Evolutionary conservation across 2,329 filamentous ascomycete species (phyloP), one percentile per base, ranked within the genome.

Genomic region (Lecanicillium sp.): DNA sequence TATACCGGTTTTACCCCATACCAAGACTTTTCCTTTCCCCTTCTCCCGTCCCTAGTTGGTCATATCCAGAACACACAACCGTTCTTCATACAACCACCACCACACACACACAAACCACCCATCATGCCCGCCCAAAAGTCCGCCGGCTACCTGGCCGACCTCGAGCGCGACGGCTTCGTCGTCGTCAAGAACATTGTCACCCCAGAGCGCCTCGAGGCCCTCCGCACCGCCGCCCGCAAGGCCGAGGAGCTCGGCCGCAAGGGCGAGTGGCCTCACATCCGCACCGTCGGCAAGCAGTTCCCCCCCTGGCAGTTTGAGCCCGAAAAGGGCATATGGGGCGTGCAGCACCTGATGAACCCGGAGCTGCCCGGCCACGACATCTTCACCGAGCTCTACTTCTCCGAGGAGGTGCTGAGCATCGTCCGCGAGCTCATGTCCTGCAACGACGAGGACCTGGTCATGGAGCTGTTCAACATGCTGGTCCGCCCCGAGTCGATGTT

Each of bases 401-500:
- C 79, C 25, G 65, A 73, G 17, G 66, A 70, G 18, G 65, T 90
- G 7, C 59, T 90, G 1, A 56, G 60, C 20, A 71, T 84, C 2
- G 81, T 82, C 2, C 75, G 74, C 46, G 73, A 79, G 53, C 62
- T 94, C 3, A 65, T 94, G 29, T 54, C 61, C 38, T 66, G 62
- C 41, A 46, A 49, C 14, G 74, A 79, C 25, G 76, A 82, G 5
- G 68, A 80, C 2, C 66, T 95, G 17, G 82, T 90, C 29, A 85
- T 94, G 79, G 88, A 94, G 61, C 65, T 95, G 14, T 88, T 87
- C 62, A 95, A 95, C 56, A 71, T 94, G 61, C 78, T 94, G 7
- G 79, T 94, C 12, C 69, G 83, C 5, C 87, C 87, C 0, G 77
- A 79, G 29, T 49, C 55, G 3, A 77, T 82, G 47, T 94, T 90